These are phyloP conservation scores for Leucosporidium scottii DNA, from an alignment of 768 basidiomycete species.

Conservation along the genomic window DNA sequence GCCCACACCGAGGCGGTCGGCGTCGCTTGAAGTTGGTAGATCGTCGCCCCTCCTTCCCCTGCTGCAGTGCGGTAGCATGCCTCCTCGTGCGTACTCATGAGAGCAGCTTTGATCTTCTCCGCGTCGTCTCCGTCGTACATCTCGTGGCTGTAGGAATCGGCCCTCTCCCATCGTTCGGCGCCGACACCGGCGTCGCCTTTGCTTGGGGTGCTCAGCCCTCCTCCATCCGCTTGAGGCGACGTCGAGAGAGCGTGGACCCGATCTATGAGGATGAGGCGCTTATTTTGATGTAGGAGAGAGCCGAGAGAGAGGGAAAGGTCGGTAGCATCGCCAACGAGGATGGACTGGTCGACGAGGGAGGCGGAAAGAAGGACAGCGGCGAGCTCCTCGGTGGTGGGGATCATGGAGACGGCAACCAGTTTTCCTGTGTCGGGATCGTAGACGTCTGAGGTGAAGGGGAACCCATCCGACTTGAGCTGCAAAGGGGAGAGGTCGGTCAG, in stretches of 20 bases:
- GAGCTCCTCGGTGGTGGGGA: too few relatives aligned
- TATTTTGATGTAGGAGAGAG: too few relatives aligned
- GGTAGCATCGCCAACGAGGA: too few relatives aligned
- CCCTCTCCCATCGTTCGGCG: conserved; percentile 4
- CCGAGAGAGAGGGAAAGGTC: too few relatives aligned
- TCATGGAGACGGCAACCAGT: too few relatives aligned
- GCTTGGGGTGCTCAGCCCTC: background rate
- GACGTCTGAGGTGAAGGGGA: too few relatives aligned
- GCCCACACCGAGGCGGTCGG: conserved; percentile 16
- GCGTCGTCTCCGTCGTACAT: conserved; percentile 12
- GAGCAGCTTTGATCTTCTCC: background rate
- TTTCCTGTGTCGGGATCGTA: too few relatives aligned
- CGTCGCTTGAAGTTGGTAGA: conserved; percentile 15
- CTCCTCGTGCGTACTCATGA: background rate
- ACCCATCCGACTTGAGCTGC: background rate
- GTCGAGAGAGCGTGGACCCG: too few relatives aligned
- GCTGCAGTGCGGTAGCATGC: background rate
- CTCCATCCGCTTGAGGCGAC: too few relatives aligned
- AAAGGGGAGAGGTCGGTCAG: background rate
- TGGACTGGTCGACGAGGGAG: too few relatives aligned
- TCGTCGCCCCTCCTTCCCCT: conserved; percentile 2
- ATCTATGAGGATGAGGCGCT: too few relatives aligned
- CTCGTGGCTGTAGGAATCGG: conserved; percentile 8
- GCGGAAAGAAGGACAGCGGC: too few relatives aligned
- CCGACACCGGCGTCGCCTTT: background rate